These are phyloP conservation scores for Globisporangium radiosum DNA, from an alignment of 352 stramenopile genomes.

Conservation along the genomic window DNA sequence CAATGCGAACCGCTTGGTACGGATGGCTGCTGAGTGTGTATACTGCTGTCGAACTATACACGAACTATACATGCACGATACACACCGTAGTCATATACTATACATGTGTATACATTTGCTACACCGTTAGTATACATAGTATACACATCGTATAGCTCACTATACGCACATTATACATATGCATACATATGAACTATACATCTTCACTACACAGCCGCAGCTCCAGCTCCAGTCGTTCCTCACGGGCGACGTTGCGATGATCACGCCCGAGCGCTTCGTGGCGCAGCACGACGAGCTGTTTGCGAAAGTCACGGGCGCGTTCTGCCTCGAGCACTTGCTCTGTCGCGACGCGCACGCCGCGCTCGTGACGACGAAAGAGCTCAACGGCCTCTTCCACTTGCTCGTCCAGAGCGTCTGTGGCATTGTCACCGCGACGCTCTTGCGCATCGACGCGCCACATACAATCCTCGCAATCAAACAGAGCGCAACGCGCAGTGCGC, in stretches of 20 bases:
- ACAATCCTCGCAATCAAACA: conserved; percentile 71
- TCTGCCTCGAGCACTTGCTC: conserved; percentile 69
- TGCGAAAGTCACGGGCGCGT: conserved; percentile 64
- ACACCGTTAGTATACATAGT: not conserved
- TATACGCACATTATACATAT: too few relatives aligned
- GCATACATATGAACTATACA: not conserved
- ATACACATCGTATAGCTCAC: too few relatives aligned
- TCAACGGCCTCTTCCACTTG: conserved; percentile 75
- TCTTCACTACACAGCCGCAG: conserved; percentile 33
- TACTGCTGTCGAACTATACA: too few relatives aligned
- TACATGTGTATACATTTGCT: not conserved
- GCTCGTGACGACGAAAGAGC: conserved; percentile 72
- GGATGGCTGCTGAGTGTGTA: not conserved
- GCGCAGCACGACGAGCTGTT: conserved; percentile 73
- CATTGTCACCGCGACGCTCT: conserved; percentile 53
- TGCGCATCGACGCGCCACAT: conserved; percentile 41
- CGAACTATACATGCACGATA: too few relatives aligned
- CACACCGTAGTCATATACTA: too few relatives aligned
- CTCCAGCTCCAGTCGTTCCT: conserved; percentile 73
- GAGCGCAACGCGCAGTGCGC: conserved; percentile 46
- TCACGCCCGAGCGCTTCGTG: conserved; percentile 72
- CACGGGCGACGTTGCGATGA: conserved; percentile 54
- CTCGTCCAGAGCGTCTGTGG: conserved; percentile 71
- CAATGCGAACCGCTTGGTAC: conserved; percentile 71
- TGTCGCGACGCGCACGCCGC: conserved; percentile 67